Percentiles rank a stretch among this genome's conserved stretches.
phyloP scores from a whole-genome alignment of 2,329 filamentous ascomycete genomes.

The Pestalotiopsis sp. region DNA sequence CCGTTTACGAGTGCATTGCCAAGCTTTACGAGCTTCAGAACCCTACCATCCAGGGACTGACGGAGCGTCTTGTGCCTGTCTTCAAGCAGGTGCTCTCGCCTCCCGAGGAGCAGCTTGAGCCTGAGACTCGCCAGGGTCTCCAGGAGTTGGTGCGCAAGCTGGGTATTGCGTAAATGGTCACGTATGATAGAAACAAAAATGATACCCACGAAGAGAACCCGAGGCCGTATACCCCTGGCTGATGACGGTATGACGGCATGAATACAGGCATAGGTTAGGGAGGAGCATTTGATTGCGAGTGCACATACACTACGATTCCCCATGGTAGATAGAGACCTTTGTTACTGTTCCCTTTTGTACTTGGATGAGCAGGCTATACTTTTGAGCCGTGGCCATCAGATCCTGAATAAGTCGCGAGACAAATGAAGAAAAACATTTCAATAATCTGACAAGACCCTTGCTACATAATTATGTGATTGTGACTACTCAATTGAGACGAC shows the following conservation, averaged over 20 bases:
- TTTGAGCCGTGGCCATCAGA: neutral
- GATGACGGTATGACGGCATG: constrained; percentile 14
- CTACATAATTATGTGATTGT: too few relatives aligned
- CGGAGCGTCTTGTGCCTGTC: constrained; percentile 68
- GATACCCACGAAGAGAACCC: constrained; percentile 22
- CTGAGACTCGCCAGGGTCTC: constrained; percentile 69
- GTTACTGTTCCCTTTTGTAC: constrained; percentile 8
- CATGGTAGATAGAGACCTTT: constrained; percentile 23
- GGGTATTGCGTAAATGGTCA: constrained; percentile 14
- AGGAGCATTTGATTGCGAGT: neutral
- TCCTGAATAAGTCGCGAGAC: neutral
- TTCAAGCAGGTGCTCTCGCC: constrained; percentile 74
- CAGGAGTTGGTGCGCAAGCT: constrained; percentile 58
- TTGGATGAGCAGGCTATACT: neutral
- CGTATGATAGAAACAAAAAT: neutral
- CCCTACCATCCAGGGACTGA: constrained; percentile 69
- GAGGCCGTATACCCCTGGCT: constrained; percentile 11
- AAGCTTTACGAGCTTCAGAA: constrained; percentile 78
- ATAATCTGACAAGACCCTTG: neutral
- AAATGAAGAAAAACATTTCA: neutral
- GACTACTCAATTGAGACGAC: too few relatives aligned
- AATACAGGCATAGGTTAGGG: constrained; percentile 6
- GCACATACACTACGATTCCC: constrained; percentile 30
- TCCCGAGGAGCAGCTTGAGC: constrained; percentile 75
- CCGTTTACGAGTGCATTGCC: constrained; percentile 88